Percentiles rank a stretch among this genome's conserved stretches.
phyloP scores from a whole-genome alignment of 129 eudicot species.

The Artemisia argyi region DNA sequence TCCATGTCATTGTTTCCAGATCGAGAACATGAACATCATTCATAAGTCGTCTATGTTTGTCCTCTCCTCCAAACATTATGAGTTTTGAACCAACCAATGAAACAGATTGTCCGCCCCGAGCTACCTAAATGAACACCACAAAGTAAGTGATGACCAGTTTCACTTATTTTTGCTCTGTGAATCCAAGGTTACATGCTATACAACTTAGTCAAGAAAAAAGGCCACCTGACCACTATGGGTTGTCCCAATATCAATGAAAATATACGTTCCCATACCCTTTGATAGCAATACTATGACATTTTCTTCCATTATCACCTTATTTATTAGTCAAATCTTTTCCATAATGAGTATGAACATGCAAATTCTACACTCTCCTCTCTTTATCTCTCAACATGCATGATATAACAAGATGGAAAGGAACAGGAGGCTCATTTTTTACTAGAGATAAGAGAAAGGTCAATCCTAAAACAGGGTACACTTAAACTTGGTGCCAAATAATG shows the following conservation, averaged over 20 bases:
- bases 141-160: slow-evolving; percentile 17
- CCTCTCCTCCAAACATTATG: slow-evolving; percentile 98
- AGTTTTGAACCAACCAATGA: slow-evolving; percentile 81
- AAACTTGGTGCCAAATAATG: slow-evolving; percentile 2
- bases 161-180: neutral
- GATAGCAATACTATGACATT: slow-evolving; percentile 3
- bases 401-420: neutral
- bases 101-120: slow-evolving; percentile 90
- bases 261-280: neutral
- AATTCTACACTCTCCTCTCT: neutral
- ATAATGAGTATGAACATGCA: slow-evolving; percentile 14
- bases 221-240: slow-evolving; percentile 11
- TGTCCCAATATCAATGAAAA: slow-evolving; percentile 11
- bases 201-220: neutral
- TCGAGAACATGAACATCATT: slow-evolving; percentile 89
- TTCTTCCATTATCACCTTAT: slow-evolving; percentile 19
- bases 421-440: neutral
- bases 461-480: slow-evolving; percentile 10
- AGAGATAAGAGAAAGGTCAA: slow-evolving; percentile 20
- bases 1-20: slow-evolving; percentile 81
- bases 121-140: slow-evolving; percentile 48
- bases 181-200: neutral
- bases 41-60: slow-evolving; percentile 49
- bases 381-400: neutral
- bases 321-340: slow-evolving; percentile 13